phyloP scores from a whole-genome alignment of 2,329 filamentous ascomycete species.

The Beauveria caledonica region DNA sequence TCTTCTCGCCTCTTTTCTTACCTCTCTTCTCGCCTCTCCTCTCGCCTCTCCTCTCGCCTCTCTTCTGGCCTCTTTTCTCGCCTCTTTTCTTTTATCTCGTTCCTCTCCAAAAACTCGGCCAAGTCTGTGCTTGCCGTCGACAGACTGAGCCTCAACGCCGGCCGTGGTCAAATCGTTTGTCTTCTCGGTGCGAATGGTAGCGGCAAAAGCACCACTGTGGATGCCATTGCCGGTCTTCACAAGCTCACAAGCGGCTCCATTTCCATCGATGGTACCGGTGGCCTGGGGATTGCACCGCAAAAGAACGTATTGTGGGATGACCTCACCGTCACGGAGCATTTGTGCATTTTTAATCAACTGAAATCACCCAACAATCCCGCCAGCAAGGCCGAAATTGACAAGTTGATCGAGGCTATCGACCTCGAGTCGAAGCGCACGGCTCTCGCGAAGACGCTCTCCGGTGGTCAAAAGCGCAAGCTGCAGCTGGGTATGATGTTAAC shows the following conservation, averaged over 20 bases:
- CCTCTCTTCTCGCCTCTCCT: too few species aligned
- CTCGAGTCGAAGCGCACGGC: conserved; percentile 66
- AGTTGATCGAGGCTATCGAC: conserved; percentile 64
- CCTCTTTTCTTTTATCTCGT: conserved; percentile 17
- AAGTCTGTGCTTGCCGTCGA: conserved; percentile 73
- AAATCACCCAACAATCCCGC: conserved; percentile 57
- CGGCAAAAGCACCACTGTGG: conserved; percentile 83
- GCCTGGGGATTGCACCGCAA: conserved; percentile 81
- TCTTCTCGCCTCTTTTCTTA: conserved; percentile 20
- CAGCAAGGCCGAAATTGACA: conserved; percentile 47
- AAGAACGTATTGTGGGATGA: conserved; percentile 93
- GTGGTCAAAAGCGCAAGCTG: conserved; percentile 85
- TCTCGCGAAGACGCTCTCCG: conserved; percentile 68
- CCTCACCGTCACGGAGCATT: conserved; percentile 77
- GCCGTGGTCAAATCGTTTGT: conserved; percentile 75
- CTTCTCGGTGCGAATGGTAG: conserved; percentile 83
- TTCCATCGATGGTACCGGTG: conserved; percentile 66
- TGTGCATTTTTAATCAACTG: conserved; percentile 73
- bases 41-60: conserved; percentile 30
- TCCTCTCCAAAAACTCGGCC: conserved; percentile 29
- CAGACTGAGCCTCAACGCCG: conserved; percentile 60
- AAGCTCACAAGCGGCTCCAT: conserved; percentile 70
- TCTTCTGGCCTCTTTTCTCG: conserved; percentile 41
- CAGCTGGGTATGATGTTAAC: conserved; percentile 95
- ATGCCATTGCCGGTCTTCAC: conserved; percentile 77